A percentile compares a stretch with the other conserved stretches of the same genome.
phyloP scores from a whole-genome alignment of 768 basidiomycete species.

The Rhizopogon vesiculosus region DNA sequence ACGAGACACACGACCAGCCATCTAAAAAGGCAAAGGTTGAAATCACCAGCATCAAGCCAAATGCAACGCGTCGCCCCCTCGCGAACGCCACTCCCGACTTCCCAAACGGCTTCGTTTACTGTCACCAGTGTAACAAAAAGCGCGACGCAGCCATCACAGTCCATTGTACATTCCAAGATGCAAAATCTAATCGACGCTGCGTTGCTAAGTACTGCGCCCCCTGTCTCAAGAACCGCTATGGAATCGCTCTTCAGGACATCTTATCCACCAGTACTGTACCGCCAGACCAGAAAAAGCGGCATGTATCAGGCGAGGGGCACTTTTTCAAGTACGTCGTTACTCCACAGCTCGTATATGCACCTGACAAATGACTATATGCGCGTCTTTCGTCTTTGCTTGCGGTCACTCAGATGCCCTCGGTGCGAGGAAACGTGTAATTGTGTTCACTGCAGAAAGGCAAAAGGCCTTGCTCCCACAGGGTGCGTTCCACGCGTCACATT shows the following conservation, averaged over 20 bases:
- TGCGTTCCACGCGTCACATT: conserved; percentile 23
- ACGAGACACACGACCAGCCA: conserved; percentile 23
- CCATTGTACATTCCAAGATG: conserved; percentile 32
- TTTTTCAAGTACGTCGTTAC: conserved; percentile 44
- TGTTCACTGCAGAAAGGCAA: conserved; percentile 54
- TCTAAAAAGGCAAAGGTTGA: conserved; percentile 19
- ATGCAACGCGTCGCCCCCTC: conserved; percentile 10
- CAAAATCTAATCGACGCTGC: conserved; percentile 40
- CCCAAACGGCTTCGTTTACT: conserved; percentile 45
- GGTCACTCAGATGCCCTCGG: conserved; percentile 53
- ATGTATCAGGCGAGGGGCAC: conserved; percentile 32
- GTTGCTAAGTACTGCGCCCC: conserved; percentile 54
- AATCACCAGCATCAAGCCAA: conserved; percentile 9
- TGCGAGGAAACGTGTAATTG: conserved; percentile 70
- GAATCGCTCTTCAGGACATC: conserved; percentile 35
- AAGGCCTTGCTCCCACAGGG: conserved; percentile 60
- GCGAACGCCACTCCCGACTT: conserved; percentile 21
- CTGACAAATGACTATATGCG: conserved; percentile 10
- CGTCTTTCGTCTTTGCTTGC: background rate
- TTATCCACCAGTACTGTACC: conserved; percentile 31
- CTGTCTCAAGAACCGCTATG: conserved; percentile 69
- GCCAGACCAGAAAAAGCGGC: conserved; percentile 14
- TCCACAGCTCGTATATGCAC: conserved; percentile 1
- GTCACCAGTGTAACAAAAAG: conserved; percentile 71
- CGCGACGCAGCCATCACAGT: conserved; percentile 39